These are phyloP conservation scores for Leccinum obscurum DNA, from an alignment of 768 basidiomycete species.

Conservation along the genomic window DNA sequence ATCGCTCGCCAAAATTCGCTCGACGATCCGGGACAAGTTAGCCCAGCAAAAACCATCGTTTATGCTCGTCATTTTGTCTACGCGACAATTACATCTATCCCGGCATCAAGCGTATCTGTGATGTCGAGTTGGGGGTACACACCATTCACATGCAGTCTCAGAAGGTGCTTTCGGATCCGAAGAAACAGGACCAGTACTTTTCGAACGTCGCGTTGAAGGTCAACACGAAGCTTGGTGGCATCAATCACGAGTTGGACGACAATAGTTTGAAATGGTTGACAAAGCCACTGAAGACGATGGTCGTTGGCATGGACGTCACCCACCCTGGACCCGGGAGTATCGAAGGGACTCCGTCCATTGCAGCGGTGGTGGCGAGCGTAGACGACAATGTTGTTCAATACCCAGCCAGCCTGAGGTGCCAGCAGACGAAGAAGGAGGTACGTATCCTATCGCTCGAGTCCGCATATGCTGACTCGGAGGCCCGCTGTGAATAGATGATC, in stretches of 20 bases:
- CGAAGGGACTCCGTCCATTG: slow-evolving; percentile 78
- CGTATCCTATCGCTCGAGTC: neutral
- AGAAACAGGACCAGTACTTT: too few relatives aligned
- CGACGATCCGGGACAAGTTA: slow-evolving; percentile 37
- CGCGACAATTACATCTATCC: too few relatives aligned
- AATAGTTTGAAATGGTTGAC: slow-evolving; percentile 62
- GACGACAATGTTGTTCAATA: slow-evolving; percentile 62
- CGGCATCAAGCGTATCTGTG: too few relatives aligned
- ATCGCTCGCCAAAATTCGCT: slow-evolving; percentile 44
- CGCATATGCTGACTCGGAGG: neutral
- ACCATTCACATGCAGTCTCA: too few relatives aligned
- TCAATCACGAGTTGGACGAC: slow-evolving; percentile 73
- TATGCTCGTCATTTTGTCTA: slow-evolving; percentile 69
- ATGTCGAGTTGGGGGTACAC: too few relatives aligned
- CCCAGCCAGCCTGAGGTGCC: slow-evolving; percentile 71
- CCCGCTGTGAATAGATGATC: slow-evolving; percentile 56
- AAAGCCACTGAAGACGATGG: slow-evolving; percentile 63
- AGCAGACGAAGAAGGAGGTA: slow-evolving; percentile 41
- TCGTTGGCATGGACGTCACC: slow-evolving; percentile 85
- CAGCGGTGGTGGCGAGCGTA: slow-evolving; percentile 77
- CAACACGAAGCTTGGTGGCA: slow-evolving; percentile 80
- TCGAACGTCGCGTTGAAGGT: slow-evolving; percentile 82
- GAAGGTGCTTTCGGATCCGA: too few relatives aligned
- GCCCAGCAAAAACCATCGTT: slow-evolving; percentile 47
- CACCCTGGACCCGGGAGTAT: slow-evolving; percentile 70